Evolutionary conservation across 2,329 filamentous ascomycete species (phyloP), one percentile per base, ranked within the genome.

Genomic region (Colletotrichum horii): DNA sequence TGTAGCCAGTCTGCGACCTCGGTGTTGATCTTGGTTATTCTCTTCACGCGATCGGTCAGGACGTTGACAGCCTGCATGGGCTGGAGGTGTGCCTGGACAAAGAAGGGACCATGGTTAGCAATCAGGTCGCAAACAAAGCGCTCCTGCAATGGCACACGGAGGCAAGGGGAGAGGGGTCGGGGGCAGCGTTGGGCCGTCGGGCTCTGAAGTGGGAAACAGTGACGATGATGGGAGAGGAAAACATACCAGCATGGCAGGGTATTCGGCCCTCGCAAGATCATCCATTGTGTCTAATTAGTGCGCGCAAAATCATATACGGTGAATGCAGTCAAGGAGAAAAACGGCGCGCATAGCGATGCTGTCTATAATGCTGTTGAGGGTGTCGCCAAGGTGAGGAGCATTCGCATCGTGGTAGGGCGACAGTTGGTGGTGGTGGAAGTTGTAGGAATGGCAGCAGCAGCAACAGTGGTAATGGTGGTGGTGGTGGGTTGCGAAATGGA

Each of bases 1-100:
- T 96, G 94, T 77, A 99, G 91, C 95, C 96, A 99, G 87, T 98
- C 96, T 84, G 96, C 96, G 81, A 99, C 95, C 83, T 98, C 95
- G 80, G 89, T 86, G 85, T 99, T 98, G 86, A 98, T 88, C 84
- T 93, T 95, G 81, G 91, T 91, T 83, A 98, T 96, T 85, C 95
- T 92, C 85, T 94, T 94, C 80, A 98, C 91, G 81, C 97, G 95
- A 80, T 98, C 96, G 84, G 93, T 94, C 80, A 98, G 91, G 75
- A 95, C 91, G 70, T 91, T 90, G 52, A 96, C 94, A 76, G 97
- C 96, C 87, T 97, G 95, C 79, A 87, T 87, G 30, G 97, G 96
- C 84, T 95, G 92, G 81, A 99, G 90, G 81, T 92, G 91, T 79
- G 93, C 93, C 96, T 98, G 75, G n/a, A 67, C 56, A 71, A 48